Percentiles rank a stretch among this genome's conserved stretches.
These are phyloP conservation scores for Kurtzmaniella quercitrusa DNA, from an alignment of 1,139 yeast species.

Conservation along the genomic window DNA sequence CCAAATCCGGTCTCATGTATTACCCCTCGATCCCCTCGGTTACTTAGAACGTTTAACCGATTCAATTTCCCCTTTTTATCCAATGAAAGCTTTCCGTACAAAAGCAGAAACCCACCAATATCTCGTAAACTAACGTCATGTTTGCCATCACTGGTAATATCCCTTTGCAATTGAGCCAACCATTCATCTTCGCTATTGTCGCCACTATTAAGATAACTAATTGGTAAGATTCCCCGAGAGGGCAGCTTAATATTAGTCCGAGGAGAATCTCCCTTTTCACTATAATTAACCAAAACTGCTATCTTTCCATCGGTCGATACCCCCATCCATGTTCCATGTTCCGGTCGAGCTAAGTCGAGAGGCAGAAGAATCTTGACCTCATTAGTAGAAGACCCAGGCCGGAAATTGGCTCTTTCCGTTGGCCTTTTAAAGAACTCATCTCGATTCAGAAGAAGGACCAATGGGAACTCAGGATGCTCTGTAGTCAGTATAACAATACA, in stretches of 20 bases:
- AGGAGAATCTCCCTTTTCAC: constrained; percentile 32
- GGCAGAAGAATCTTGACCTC: constrained; percentile 56
- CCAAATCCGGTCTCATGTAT: constrained; percentile 18
- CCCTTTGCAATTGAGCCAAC: constrained; percentile 35
- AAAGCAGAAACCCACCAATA: constrained; percentile 81
- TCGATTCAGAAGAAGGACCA: constrained; percentile 73
- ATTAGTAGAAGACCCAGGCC: constrained; percentile 30
- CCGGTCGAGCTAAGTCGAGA: constrained; percentile 65
- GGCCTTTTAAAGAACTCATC: constrained; percentile 79
- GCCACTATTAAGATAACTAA: constrained; percentile 45
- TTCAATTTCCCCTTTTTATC: constrained; percentile 21
- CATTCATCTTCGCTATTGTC: constrained; percentile 36
- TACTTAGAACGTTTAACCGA: constrained; percentile 48
- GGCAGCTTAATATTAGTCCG: constrained; percentile 27
- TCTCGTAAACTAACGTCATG: constrained; percentile 22
- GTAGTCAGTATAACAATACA: constrained; percentile 62
- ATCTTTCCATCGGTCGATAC: constrained; percentile 57
- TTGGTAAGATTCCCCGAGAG: constrained; percentile 73
- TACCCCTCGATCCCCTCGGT: constrained; percentile 41
- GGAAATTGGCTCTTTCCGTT: constrained; percentile 60
- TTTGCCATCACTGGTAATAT: constrained; percentile 7
- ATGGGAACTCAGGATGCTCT: constrained; percentile 60
- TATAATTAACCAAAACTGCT: constrained; percentile 72
- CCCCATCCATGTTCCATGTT: constrained; percentile 93
- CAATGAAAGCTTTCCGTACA: constrained; percentile 57